Evolutionary conservation across 306 rosid genomes (phyloP).

Genomic region (Astragalus membranaceus): DNA sequence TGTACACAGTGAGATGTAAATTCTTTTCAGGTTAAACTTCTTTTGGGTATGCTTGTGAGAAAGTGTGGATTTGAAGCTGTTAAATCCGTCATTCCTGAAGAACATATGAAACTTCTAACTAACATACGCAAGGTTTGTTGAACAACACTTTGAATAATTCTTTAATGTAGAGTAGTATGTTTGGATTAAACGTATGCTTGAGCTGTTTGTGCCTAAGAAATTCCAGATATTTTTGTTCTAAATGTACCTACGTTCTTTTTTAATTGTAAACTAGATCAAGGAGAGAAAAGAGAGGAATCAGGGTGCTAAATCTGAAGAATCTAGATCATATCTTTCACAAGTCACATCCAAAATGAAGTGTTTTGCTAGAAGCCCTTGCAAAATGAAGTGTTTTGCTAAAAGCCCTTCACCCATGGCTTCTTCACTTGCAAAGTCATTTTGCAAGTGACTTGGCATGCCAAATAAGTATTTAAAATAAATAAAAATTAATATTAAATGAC

Average conservation of each 20-base stretch:
- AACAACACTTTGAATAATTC: neutral
- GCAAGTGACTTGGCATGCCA: no score
- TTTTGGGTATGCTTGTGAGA: constrained; percentile 69
- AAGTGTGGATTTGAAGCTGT: constrained; percentile 87
- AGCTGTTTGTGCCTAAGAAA: no score
- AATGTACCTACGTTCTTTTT: no score
- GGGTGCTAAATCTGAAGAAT: constrained; percentile 55
- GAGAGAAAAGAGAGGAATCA: constrained; percentile 68
- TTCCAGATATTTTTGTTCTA: no score
- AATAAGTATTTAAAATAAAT: no score
- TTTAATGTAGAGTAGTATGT: neutral
- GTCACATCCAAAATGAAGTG: no score
- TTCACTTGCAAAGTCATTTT: no score
- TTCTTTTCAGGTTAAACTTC: constrained; percentile 61
- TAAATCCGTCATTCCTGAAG: constrained; percentile 85
- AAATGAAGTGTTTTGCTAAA: no score
- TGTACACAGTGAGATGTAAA: neutral
- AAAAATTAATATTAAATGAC: no score
- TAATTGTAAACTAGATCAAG: constrained; percentile 28
- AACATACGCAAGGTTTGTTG: constrained; percentile 76
- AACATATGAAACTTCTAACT: constrained; percentile 84
- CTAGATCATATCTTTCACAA: constrained; percentile 60
- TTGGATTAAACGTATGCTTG: no score
- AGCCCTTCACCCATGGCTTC: no score
- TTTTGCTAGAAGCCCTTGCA: no score